Conservation (phyloP, 768 basidiomycete genomes). For the Lentinula sp. region DNA sequence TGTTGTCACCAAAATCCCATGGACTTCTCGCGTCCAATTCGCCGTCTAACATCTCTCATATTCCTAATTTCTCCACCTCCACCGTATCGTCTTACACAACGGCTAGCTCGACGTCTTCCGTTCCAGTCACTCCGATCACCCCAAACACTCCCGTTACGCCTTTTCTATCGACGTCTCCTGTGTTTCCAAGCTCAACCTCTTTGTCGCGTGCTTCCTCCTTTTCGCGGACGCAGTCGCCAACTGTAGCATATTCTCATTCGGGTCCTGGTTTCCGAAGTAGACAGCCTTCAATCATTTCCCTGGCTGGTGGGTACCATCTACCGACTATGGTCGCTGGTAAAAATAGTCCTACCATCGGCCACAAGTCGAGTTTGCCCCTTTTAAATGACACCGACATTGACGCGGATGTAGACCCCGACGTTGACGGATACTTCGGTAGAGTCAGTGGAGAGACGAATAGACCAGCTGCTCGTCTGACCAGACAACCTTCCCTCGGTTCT, state of each 20-base stretch:
- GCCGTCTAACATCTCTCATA: not conserved
- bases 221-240: not conserved
- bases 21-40: not conserved
- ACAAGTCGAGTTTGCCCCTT: not conserved
- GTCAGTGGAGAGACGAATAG: not conserved
- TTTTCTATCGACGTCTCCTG: not conserved
- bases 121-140: conserved; percentile 1
- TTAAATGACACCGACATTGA: conserved; percentile 1
- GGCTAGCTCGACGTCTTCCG: not conserved
- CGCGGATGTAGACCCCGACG: not conserved
- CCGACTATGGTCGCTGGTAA: conserved; percentile 1
- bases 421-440: not conserved
- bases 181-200: not conserved
- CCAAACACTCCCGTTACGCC: not conserved
- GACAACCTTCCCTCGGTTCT: conserved; percentile 2
- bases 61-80: not conserved
- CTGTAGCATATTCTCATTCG: not conserved
- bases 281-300: conserved; percentile 3
- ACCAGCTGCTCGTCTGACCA: not conserved
- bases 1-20: not conserved
- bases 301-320: conserved; percentile 5
- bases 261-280: not conserved
- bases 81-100: conserved; percentile 1
- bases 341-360: not conserved
- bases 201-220: not conserved